Evolutionary conservation across 208 protist genomes (phyloP).

Genomic region (Endotrypanum monterogeii): DNA sequence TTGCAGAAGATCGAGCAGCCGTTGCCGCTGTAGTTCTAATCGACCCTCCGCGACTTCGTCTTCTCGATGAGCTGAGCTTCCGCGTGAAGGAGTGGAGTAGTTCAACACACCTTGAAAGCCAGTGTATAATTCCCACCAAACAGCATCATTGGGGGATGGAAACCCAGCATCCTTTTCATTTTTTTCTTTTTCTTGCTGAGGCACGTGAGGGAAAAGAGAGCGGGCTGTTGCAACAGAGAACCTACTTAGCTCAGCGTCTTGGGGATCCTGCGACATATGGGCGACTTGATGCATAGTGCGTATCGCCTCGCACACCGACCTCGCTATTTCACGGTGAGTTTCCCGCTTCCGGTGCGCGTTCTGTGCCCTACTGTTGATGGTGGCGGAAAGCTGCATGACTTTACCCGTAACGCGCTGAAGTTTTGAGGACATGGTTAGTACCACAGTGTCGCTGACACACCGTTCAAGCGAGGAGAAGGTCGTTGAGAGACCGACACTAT

Average conservation of each 20-base stretch:
- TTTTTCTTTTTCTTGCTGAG: background rate
- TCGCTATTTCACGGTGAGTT: background rate
- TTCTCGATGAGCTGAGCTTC: background rate
- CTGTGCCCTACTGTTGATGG: background rate
- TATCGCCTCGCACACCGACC: conserved; percentile 13
- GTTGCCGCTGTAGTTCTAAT: conserved; percentile 16
- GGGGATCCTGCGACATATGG: background rate
- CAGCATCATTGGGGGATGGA: background rate
- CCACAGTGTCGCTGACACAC: background rate
- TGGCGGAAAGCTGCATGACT: background rate
- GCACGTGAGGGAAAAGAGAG: background rate
- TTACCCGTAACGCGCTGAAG: conserved; percentile 1
- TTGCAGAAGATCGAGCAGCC: background rate
- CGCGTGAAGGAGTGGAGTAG: background rate
- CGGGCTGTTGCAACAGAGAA: background rate
- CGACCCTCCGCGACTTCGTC: conserved; percentile 4
- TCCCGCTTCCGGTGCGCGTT: background rate
- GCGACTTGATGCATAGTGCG: background rate
- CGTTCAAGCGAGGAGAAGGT: conserved; percentile 11
- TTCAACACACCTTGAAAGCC: background rate
- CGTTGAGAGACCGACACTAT: conserved; percentile 23
- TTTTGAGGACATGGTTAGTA: background rate
- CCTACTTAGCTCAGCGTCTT: background rate
- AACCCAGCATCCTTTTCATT: background rate
- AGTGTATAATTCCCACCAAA: background rate